phyloP scores from a whole-genome alignment of 2,329 filamentous ascomycete genomes.

The Arthrobotrys musiformis region DNA sequence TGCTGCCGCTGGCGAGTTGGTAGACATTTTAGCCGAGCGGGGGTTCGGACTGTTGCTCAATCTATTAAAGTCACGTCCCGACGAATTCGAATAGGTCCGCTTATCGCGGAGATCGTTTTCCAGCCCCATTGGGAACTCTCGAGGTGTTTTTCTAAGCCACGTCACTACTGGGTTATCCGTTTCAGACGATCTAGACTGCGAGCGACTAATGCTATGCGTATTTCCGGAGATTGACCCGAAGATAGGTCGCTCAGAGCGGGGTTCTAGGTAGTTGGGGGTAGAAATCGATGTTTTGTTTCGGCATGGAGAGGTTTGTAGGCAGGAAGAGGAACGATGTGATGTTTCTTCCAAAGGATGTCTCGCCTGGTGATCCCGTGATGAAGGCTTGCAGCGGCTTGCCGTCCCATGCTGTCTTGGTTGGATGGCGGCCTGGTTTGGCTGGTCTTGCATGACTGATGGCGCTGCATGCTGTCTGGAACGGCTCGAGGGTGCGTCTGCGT shows the following conservation, averaged over 20 bases:
- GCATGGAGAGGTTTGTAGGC: background rate
- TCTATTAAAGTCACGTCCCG: slow-evolving; percentile 1
- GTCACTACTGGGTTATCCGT: slow-evolving; percentile 9
- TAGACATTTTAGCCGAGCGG: background rate
- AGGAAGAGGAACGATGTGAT: background rate
- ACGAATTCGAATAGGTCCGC: background rate
- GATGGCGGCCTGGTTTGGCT: background rate
- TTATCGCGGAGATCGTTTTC: background rate
- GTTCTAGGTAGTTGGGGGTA: background rate
- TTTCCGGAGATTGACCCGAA: slow-evolving; percentile 16
- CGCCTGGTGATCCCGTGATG: background rate
- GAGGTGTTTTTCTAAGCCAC: slow-evolving; percentile 20
- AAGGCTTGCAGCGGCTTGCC: background rate
- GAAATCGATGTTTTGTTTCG: background rate
- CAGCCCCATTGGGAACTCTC: background rate
- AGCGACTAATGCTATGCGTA: background rate
- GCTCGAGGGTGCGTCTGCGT: background rate
- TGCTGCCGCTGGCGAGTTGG: background rate
- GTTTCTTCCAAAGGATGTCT: background rate
- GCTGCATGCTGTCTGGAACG: background rate
- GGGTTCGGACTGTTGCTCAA: background rate
- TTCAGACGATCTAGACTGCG: background rate
- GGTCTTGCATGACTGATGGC: background rate
- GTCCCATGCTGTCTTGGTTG: background rate
- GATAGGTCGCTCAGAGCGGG: background rate